These are phyloP conservation scores for Tympanopsis confertula DNA, from an alignment of 2,329 filamentous ascomycete species.

Conservation along the genomic window DNA sequence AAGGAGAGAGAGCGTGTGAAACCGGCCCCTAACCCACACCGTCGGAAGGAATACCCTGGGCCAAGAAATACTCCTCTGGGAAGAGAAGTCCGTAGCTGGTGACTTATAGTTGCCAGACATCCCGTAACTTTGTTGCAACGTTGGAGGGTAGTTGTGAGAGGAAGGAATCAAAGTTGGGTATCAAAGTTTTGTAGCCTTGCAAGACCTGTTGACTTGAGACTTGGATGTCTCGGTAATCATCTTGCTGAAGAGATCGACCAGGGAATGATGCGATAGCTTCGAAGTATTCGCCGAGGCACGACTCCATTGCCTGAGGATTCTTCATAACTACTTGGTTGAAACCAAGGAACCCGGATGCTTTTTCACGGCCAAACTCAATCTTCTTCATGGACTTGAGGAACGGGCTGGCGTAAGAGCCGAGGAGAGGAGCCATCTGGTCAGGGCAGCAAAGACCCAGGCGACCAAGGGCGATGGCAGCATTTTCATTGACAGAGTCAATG, in stretches of 20 bases:
- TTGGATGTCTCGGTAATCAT: not conserved
- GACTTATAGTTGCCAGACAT: too few species aligned
- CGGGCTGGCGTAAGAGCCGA: slow-evolving; percentile 68
- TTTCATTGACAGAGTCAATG: slow-evolving; percentile 79
- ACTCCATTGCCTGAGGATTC: slow-evolving; percentile 85
- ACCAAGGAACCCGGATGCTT: slow-evolving; percentile 82
- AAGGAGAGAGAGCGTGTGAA: too few species aligned
- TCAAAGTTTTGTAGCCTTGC: slow-evolving; percentile 1
- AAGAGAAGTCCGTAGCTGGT: too few species aligned
- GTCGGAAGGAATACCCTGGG: too few species aligned
- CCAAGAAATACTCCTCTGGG: too few species aligned
- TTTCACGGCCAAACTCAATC: slow-evolving; percentile 82
- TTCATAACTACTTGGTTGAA: slow-evolving; percentile 75
- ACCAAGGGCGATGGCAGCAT: slow-evolving; percentile 85
- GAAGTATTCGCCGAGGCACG: not conserved
- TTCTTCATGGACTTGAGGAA: slow-evolving; percentile 76
- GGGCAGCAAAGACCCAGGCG: slow-evolving; percentile 72
- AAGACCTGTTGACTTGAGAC: not conserved
- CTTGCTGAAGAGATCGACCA: not conserved
- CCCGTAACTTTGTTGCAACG: too few species aligned
- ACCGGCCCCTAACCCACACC: too few species aligned
- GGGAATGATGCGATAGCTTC: not conserved
- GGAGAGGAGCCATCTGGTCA: slow-evolving; percentile 64
- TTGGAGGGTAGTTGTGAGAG: not conserved
- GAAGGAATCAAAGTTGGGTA: slow-evolving; percentile 1